Evolutionary conservation across 2,329 filamentous ascomycete species (phyloP), one percentile per base, ranked within the genome.

Genomic region (Camillea tinctor): DNA sequence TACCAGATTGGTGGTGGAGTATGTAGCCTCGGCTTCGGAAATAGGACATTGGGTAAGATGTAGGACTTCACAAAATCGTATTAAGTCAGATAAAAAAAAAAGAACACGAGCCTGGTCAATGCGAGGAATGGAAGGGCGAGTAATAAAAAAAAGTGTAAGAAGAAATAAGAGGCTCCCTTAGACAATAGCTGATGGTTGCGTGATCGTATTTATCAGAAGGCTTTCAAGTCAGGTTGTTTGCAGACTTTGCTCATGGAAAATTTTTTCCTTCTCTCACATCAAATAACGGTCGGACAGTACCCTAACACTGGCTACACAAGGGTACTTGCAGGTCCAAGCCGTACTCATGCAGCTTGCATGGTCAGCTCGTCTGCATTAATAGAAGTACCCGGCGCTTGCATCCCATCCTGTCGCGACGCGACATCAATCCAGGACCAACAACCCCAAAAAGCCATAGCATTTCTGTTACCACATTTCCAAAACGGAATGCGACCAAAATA

Each of bases 361-460:
- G 68, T 69, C 67, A 69, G 68, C 68, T 64, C 60, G 66, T 61
- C 66, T 70, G 66, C 68, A 69, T 70, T 66, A 56, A 61, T 51
- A 62, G 60, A 64, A 61, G 60, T 60, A 64, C 64, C 64, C 62
- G 66, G 65, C 65, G 65, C 67, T 67, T 70, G 67, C 64, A 67
- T 66, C 63, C n/a, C 59, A 54, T 58, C 50, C 60, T 58, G 61
- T 63, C 59, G 60, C 59, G 59, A 60, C 57, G 54, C 64, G 65
- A 67, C 63, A 44, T 62, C 22, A 59, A 26, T 30, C 26, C 36
- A 19, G 19, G 56, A 50, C 50, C 60, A 55, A 52, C 57, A 51
- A 50, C 50, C 50, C n/a, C n/a, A n/a, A n/a, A 51, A 59, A n/a
- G 30, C 44, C 22, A 30, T 48, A 55, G 19, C 20, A 52, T 52